Base-by-base conservation (phyloP, 2,329 filamentous ascomycete species). In the Penicillium sp. region DNA sequence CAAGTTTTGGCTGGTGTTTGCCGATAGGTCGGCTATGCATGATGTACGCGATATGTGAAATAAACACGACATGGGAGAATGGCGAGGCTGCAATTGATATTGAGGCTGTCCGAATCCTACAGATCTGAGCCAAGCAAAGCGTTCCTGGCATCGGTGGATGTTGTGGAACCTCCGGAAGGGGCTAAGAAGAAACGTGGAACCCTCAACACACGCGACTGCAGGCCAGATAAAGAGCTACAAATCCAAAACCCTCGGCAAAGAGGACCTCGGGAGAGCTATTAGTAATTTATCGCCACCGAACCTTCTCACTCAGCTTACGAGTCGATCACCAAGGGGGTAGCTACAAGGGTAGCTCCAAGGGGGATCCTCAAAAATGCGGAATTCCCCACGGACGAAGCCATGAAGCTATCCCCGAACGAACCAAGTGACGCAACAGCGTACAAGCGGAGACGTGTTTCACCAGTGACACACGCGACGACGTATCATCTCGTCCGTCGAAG, bases 21-120 rank as follows among this genome's bases (percentile, higher is more conserved):
- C 55, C 57, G 57, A 54, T 43, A 36, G 39, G 46, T 54, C 58
- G 58, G 57, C 50, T 48, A 49, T 53, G 44, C 42, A 36, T 38
- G 35, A 13, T 38, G 6, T 36, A 4, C 10, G 33, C 2, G 35
- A 11, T 38, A 6, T 38, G n/a, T 36, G 10, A 9, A 10, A 38
- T 38, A 11, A 1, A 28, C 16, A 13, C 9, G 3, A 20, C 5
- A 36, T 38, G 16, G 18, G 39, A 24, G 22, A 27, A 27, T 16
- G 5, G 11, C 9, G 35, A 38, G 35, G 18, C 9, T 18, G 18
- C 35, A 11, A 22, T n/a, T n/a, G 39, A 41, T 41, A 8, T n/a
- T n/a, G n/a, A 18, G n/a, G n/a, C 18, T 16, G 9, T 10, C 9
- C 4, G 16, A 20, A 9, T 11, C 16, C 9, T 20, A 40, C 33